A percentile compares a stretch with the other conserved stretches of the same genome.
phyloP scores from a whole-genome alignment of 192 early-diverging fungal species.

The Geranomyces variabilis region DNA sequence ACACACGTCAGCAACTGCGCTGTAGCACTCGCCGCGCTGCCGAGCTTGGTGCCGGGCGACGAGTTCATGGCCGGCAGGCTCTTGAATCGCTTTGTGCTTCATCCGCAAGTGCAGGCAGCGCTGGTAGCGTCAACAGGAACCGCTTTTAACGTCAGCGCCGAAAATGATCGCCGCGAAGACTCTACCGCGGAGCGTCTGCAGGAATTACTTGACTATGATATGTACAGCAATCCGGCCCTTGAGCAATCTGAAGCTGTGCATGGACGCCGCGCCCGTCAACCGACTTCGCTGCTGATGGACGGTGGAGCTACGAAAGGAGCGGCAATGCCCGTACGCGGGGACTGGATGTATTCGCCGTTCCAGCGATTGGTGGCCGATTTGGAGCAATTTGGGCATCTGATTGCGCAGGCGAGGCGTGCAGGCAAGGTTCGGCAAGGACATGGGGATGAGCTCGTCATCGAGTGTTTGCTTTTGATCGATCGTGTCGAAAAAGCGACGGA shows the following conservation, averaged over 20 bases:
- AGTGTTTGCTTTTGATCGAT: slow-evolving; percentile 11
- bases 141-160: not conserved
- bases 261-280: not conserved
- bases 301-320: not conserved
- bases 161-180: not conserved
- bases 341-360: slow-evolving; percentile 31
- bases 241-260: slow-evolving; percentile 23
- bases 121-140: not conserved
- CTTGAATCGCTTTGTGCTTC: slow-evolving; percentile 25
- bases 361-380: slow-evolving; percentile 5
- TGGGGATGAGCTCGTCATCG: slow-evolving; percentile 16
- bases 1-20: slow-evolving; percentile 2
- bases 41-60: slow-evolving; percentile 28
- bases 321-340: slow-evolving; percentile 18
- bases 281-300: slow-evolving; percentile 19
- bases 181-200: not conserved
- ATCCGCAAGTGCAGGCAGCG: slow-evolving; percentile 12
- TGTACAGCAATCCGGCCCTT: slow-evolving; percentile 22
- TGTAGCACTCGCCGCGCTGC: slow-evolving; percentile 24
- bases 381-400: slow-evolving; percentile 5
- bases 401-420: not conserved
- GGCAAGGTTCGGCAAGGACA: slow-evolving; percentile 2
- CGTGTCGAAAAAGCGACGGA: not conserved
- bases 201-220: slow-evolving; percentile 26
- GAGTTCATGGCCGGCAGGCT: slow-evolving; percentile 27